Conservation (phyloP, 768 basidiomycete genomes). For the button mushroom (Agaricus bisporus) region DNA sequence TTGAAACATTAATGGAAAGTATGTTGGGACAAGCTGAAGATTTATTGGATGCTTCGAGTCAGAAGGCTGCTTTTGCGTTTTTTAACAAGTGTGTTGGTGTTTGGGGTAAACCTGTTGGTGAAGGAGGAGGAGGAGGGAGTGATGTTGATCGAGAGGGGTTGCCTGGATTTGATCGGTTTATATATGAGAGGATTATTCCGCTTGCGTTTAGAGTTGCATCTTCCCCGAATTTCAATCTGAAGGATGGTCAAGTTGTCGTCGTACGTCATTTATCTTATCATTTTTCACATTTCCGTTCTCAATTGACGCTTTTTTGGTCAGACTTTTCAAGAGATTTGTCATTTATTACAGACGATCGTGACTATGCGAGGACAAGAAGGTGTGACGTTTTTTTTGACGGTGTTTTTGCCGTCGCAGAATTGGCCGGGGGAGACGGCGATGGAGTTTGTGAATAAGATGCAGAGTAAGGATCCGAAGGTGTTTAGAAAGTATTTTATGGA, state of each 20-base stretch:
- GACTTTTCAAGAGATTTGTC: slow-evolving; percentile 88
- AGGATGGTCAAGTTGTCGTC: slow-evolving; percentile 80
- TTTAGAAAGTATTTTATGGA: slow-evolving; percentile 89
- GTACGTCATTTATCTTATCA: slow-evolving; percentile 59
- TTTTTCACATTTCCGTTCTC: too few species aligned
- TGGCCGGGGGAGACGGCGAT: slow-evolving; percentile 76
- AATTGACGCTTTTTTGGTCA: slow-evolving; percentile 30
- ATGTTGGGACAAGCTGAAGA: slow-evolving; percentile 73
- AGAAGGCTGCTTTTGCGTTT: slow-evolving; percentile 79
- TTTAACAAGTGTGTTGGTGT: slow-evolving; percentile 58
- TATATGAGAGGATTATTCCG: slow-evolving; percentile 83
- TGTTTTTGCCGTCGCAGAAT: slow-evolving; percentile 83
- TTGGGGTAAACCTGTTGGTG: slow-evolving; percentile 51
- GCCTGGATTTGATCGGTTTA: slow-evolving; percentile 88
- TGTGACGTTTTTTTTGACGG: slow-evolving; percentile 67
- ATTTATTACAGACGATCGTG: slow-evolving; percentile 72
- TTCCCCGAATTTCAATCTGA: slow-evolving; percentile 74
- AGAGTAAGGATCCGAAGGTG: slow-evolving; percentile 64
- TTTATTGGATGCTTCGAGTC: slow-evolving; percentile 64
- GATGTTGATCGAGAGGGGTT: slow-evolving; percentile 35
- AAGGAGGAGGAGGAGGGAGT: slow-evolving; percentile 16
- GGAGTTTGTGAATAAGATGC: slow-evolving; percentile 73
- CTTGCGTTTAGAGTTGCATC: slow-evolving; percentile 79
- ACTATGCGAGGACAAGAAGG: slow-evolving; percentile 79
- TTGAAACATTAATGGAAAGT: slow-evolving; percentile 71